Evolutionary conservation across 2,329 filamentous ascomycete species (phyloP).

Genomic region (Cadophora sp.): DNA sequence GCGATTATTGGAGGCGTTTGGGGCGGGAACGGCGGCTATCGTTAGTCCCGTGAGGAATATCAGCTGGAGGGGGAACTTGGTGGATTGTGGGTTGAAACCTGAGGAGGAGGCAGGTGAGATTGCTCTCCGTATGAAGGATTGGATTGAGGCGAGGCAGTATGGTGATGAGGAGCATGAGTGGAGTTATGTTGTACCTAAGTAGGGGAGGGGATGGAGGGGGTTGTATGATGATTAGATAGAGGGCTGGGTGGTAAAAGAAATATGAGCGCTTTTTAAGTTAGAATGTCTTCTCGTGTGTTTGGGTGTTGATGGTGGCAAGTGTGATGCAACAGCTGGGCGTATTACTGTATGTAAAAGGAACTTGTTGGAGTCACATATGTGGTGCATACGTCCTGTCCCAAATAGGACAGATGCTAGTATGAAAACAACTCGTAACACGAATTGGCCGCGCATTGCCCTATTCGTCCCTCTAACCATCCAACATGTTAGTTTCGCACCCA

Average conservation of each 20-base stretch:
- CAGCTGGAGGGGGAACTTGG: slow-evolving; percentile 81
- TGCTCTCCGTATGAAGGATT: slow-evolving; percentile 87
- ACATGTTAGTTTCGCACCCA: no score
- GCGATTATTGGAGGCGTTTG: slow-evolving; percentile 90
- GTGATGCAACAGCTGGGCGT: background rate
- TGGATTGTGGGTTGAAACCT: slow-evolving; percentile 83
- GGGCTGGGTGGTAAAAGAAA: background rate
- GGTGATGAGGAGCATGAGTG: slow-evolving; percentile 91
- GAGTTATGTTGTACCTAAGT: slow-evolving; percentile 65
- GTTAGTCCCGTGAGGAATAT: slow-evolving; percentile 91
- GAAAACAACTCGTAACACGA: no score
- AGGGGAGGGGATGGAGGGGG: background rate
- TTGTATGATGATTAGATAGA: slow-evolving; percentile 22
- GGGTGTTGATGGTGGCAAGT: background rate
- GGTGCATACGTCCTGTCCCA: no score
- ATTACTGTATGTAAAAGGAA: background rate
- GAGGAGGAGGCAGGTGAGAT: slow-evolving; percentile 88
- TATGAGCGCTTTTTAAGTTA: slow-evolving; percentile 8
- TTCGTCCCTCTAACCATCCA: no score
- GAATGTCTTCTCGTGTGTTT: background rate
- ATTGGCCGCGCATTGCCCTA: no score
- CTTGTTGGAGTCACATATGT: no score
- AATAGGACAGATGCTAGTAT: no score
- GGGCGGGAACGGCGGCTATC: slow-evolving; percentile 90
- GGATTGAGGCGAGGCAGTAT: slow-evolving; percentile 96